Evolutionary conservation across 768 basidiomycete species (phyloP), one percentile per base, ranked within the genome.

Genomic region (Leccinum variicolor): DNA sequence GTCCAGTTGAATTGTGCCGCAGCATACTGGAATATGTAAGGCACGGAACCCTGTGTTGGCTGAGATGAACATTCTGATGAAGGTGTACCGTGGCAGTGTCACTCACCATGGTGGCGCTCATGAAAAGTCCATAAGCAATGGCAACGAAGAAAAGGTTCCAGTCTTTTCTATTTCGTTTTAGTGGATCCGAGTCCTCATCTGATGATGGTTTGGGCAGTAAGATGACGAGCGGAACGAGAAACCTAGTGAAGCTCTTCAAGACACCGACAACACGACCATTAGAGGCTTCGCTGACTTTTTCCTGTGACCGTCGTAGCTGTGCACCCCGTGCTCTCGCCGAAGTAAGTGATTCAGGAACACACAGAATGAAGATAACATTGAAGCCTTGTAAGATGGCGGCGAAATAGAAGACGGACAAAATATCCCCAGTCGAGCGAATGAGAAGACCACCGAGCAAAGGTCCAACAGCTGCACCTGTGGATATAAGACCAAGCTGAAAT

Each of bases 311-410:
- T 6, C 66, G 66, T 53, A 60, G 39, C 54, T 60, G 43, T 58
- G 68, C 65, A 43, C 64, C 55, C 56, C 62, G 58, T 55, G 80
- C 84, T 52, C 82, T 75, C 0, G 69, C 74, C 34, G 70, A 65
- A 9, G 86, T 81, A 1, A 94, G 77, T 0, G 92, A 91, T 71
- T 97, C 93, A 0, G 94, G 94, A 50, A 95, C 28, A 56, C 86
- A 72, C 70, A 83, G 79, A 28, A 84, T 66, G 48, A 85, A 62
- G 45, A 79, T 50, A 2, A 80, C 69, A 62, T 82, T 84, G 46
- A 83, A 8, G 23, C 77, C 25, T 59, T 89, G 85, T 6, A 84
- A 57, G 9, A 66, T 60, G 6, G 77, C 69, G 9, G 87, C 81
- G 48, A 85, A 62, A 70, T 90, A 94, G 76, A 94, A 94, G 17